Evolutionary conservation across 805 yeast species (phyloP).

Genomic region (Pichia phayaonensis): DNA sequence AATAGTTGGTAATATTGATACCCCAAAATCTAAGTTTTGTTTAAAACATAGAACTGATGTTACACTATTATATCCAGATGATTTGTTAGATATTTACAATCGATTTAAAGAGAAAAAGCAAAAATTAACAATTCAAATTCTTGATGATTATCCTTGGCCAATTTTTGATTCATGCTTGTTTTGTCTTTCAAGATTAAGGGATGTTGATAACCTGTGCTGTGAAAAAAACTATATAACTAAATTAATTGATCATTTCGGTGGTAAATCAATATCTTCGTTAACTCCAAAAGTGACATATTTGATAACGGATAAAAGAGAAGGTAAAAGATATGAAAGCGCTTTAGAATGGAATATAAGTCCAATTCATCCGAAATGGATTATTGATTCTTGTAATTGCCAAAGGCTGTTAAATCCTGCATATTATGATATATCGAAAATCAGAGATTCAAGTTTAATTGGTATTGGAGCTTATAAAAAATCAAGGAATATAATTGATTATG

Average conservation of each 20-base stretch:
- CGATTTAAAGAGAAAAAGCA: conserved; percentile 40
- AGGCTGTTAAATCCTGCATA: conserved; percentile 35
- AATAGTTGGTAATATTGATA: conserved; percentile 49
- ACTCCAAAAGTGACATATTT: conserved; percentile 37
- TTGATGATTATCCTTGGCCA: conserved; percentile 26
- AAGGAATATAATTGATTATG: conserved; percentile 10
- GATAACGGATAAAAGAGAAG: conserved; percentile 42
- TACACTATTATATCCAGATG: conserved; percentile 40
- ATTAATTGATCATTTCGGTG: conserved; percentile 39
- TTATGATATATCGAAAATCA: conserved; percentile 28
- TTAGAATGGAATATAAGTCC: conserved; percentile 45
- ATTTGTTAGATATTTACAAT: conserved; percentile 37
- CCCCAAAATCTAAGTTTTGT: conserved; percentile 49
- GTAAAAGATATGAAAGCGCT: conserved; percentile 46
- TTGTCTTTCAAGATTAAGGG: conserved; percentile 36
- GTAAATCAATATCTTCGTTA: conserved; percentile 43
- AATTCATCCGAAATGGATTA: conserved; percentile 44
- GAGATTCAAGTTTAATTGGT: conserved; percentile 16
- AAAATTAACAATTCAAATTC: conserved; percentile 4
- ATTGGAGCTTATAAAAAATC: conserved; percentile 25
- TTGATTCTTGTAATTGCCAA: conserved; percentile 38
- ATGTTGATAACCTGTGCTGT: conserved; percentile 16
- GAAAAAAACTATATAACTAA: conserved; percentile 28
- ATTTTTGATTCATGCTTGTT: conserved; percentile 38
- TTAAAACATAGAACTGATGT: conserved; percentile 50